phyloP scores from a whole-genome alignment of 2,329 filamentous ascomycete genomes.

The Paraconiothyrium brasiliense region DNA sequence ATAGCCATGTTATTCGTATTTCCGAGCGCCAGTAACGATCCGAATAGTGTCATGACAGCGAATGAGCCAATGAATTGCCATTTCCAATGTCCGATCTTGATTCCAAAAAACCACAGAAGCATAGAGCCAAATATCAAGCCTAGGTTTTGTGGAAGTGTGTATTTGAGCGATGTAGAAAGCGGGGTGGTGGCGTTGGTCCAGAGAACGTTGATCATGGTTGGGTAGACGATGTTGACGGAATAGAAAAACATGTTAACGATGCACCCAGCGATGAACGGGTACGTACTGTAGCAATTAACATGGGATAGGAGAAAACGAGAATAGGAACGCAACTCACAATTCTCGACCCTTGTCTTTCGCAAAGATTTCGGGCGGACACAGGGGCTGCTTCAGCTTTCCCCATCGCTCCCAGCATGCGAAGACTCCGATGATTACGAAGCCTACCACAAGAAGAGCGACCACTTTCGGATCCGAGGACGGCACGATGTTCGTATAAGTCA shows the following conservation, averaged over 20 bases:
- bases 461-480: conserved; percentile 31
- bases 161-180: conserved; percentile 43
- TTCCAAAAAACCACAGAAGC: conserved; percentile 52
- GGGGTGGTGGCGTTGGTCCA: conserved; percentile 48
- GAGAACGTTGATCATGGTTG: conserved; percentile 58
- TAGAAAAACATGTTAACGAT: conserved; percentile 64
- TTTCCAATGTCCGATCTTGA: conserved; percentile 55
- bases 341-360: conserved; percentile 6
- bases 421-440: conserved; percentile 35
- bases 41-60: conserved; percentile 59
- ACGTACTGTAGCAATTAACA: not conserved
- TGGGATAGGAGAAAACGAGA: conserved; percentile 40
- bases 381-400: conserved; percentile 27
- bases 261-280: conserved; percentile 21
- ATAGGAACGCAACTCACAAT: conserved; percentile 39
- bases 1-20: conserved; percentile 55
- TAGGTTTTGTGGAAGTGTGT: conserved; percentile 56
- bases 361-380: conserved; percentile 56
- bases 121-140: conserved; percentile 54
- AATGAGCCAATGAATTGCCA: conserved; percentile 56
- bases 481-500: conserved; percentile 36
- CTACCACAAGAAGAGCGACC: conserved; percentile 34
- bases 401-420: conserved; percentile 43
- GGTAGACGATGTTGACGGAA: conserved; percentile 56
- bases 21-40: conserved; percentile 54